Conservation (phyloP, 2,329 filamentous ascomycete genomes). For the Gremmenia infestans region DNA sequence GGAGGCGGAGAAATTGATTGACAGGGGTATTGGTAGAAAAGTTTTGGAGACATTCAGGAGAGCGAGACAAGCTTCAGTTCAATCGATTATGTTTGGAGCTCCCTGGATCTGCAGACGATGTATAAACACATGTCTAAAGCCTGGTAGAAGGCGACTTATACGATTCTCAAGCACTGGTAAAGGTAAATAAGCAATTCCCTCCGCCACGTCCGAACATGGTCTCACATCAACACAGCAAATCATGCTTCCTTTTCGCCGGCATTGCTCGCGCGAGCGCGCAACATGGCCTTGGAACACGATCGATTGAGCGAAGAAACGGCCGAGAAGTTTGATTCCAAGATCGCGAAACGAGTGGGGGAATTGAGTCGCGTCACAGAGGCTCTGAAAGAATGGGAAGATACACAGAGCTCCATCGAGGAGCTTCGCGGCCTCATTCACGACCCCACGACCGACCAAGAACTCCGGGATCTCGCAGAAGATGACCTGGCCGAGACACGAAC, state of each 20-base stretch:
- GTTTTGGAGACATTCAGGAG: not conserved
- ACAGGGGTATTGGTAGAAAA: constrained; percentile 4
- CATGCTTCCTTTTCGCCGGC: constrained; percentile 40
- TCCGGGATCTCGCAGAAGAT: constrained; percentile 73
- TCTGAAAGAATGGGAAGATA: constrained; percentile 53
- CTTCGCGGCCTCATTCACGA: constrained; percentile 46
- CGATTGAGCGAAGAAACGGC: constrained; percentile 47
- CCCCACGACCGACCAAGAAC: constrained; percentile 52
- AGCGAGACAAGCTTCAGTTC: constrained; percentile 1
- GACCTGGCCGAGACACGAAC: constrained; percentile 66
- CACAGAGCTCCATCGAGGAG: constrained; percentile 49
- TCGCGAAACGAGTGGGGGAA: constrained; percentile 57
- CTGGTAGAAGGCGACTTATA: constrained; percentile 24
- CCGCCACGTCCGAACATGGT: constrained; percentile 2
- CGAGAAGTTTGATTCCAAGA: constrained; percentile 50
- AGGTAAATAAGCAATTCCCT: constrained; percentile 31
- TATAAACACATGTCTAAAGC: constrained; percentile 31
- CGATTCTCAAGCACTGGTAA: constrained; percentile 44
- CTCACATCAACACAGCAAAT: constrained; percentile 22
- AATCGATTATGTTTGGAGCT: constrained; percentile 33
- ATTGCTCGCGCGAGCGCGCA: constrained; percentile 55
- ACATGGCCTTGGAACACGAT: constrained; percentile 53
- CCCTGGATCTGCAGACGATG: constrained; percentile 52
- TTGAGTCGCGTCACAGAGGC: constrained; percentile 53
- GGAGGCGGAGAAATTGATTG: constrained; percentile 2